Percentiles rank a stretch among this genome's conserved stretches.
phyloP scores from a whole-genome alignment of 495 filamentous ascomycete species.

The Hypoxylon lienhwacheense region DNA sequence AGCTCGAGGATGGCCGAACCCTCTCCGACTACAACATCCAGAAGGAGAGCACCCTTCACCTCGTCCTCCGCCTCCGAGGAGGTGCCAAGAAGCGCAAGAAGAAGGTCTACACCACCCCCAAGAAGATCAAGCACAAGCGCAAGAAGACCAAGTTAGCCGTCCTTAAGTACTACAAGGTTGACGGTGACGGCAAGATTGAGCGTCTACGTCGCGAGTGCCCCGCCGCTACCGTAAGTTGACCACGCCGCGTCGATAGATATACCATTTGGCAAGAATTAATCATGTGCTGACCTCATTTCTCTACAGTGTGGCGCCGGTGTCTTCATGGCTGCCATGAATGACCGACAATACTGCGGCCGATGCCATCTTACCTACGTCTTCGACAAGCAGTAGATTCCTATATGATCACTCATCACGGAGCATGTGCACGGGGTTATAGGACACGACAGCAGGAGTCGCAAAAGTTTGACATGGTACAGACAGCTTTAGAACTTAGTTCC shows the following conservation, averaged over 20 bases:
- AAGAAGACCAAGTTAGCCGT: constrained; percentile 99
- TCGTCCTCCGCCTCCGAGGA: constrained; percentile 95
- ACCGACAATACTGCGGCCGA: constrained; percentile 98
- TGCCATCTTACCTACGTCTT: constrained; percentile 99
- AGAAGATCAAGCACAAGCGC: constrained; percentile 99
- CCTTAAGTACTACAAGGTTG: constrained; percentile 99
- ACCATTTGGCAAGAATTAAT: not conserved
- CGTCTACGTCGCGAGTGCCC: constrained; percentile 97
- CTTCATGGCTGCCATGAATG: constrained; percentile 99
- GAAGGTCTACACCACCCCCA: constrained; percentile 99
- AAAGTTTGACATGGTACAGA: constrained; percentile 30
- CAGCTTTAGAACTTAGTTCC: constrained; percentile 13
- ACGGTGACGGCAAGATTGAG: constrained; percentile 99
- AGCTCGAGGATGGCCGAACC: constrained; percentile 98
- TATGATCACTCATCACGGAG: constrained; percentile 36
- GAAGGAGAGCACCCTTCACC: constrained; percentile 99
- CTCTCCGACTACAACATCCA: constrained; percentile 99
- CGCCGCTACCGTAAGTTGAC: constrained; percentile 72
- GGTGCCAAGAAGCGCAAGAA: constrained; percentile 99
- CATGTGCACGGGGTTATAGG: constrained; percentile 25
- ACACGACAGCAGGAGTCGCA: too few relatives aligned
- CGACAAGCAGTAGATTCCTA: constrained; percentile 66
- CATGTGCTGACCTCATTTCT: constrained; percentile 33
- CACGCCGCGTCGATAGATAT: not conserved
- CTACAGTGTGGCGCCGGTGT: constrained; percentile 93